Base-by-base conservation (phyloP, 805 yeast genomes). In the Lipomyces yamadae region DNA sequence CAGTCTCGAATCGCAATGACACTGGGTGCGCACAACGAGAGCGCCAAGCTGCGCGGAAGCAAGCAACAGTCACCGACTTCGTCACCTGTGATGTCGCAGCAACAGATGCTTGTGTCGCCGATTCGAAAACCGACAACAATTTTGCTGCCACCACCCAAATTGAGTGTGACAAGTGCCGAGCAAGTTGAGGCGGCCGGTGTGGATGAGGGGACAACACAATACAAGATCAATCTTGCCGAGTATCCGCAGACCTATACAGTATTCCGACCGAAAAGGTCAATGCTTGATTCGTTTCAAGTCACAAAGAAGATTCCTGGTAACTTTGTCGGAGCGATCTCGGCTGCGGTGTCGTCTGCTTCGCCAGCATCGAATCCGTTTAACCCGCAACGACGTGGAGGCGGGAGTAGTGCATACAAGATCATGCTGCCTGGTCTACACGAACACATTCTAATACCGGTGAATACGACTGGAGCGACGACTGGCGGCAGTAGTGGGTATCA, bases 281-380 rank as follows among this genome's bases (percentile, higher is more conserved):
- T 45, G 32, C 24, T 62, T 53, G 66, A 62, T 7, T 33, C 57
- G 33, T 58, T 68, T 24, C 15, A 18, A n/a, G n/a, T 62, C 15
- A 59, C 58, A 35, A 61, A 37, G 62, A 60, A 58, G 55, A 54
- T 45, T 11, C 67, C 70, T 11, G 45, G 50, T 7, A 66, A 61
- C 32, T 66, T 68, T 37, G 62, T 60, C 8, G 65, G 70, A n/a
- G 59, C 62, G 29, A 61, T 68, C 29, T 55, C 70, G 13, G 56
- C 71, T n/a, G 70, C 69, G 4, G 66, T 68, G 13, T 68, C 71
- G 30, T 68, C 71, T 3, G 69, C 67, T 3, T 69, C 70, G 29
- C 71, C 71, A 13, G 67, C 61, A 10, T 67, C 71, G 55, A 68
- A 68, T 59, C 71, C 71, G 48, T 68, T 68, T 48, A 66, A 53